phyloP scores from a whole-genome alignment of 176 grass and related monocot species.

The Carex pumila region DNA sequence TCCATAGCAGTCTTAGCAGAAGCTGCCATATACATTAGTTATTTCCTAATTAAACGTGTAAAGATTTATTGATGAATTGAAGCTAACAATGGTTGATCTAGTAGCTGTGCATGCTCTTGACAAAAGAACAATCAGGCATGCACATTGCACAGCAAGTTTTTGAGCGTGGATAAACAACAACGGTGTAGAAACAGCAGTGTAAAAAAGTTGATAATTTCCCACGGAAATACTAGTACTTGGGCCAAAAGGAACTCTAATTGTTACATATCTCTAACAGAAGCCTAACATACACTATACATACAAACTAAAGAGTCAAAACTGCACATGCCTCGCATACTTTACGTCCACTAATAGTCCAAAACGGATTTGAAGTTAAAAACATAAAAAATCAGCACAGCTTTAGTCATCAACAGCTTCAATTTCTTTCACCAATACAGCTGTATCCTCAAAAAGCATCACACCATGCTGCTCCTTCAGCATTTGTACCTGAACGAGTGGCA shows the following conservation, averaged over 20 bases:
- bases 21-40: not conserved
- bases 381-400: not conserved
- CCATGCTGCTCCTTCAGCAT: slow-evolving; percentile 25
- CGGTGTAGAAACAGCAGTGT: not conserved
- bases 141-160: not conserved
- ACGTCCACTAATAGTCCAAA: not conserved
- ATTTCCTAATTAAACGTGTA: not conserved
- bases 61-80: not conserved
- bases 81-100: not conserved
- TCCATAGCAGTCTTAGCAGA: no score
- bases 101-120: not conserved
- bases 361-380: not conserved
- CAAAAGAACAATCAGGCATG: not conserved
- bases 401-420: not conserved
- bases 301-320: not conserved
- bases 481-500: slow-evolving; percentile 1
- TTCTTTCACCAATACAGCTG: slow-evolving; percentile 16
- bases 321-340: not conserved
- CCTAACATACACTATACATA: not conserved
- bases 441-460: slow-evolving; percentile 19
- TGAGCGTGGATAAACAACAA: not conserved
- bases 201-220: not conserved
- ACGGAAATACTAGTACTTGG: not conserved
- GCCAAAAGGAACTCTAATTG: not conserved
- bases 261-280: not conserved